A percentile compares a stretch with the other conserved stretches of the same genome.
Evolutionary conservation across 352 stramenopile genomes (phyloP).

Genomic region (Thraustochytrium sp.): DNA sequence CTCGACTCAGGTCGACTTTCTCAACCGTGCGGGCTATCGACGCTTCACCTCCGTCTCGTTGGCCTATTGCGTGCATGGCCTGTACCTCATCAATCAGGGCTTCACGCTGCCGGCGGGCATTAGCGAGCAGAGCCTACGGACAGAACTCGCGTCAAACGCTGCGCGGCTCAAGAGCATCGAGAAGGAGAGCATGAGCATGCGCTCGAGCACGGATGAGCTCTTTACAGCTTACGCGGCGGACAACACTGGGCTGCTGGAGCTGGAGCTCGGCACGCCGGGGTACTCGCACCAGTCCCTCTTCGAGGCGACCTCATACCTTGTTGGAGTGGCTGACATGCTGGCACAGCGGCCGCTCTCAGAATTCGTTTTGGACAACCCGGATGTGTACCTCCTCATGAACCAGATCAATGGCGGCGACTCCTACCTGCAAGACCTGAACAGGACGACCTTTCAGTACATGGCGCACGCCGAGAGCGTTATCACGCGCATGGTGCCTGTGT

Average conservation of each 20-base stretch:
- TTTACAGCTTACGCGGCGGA: neutral
- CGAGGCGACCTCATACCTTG: constrained; percentile 6
- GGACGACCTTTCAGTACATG: constrained; percentile 9
- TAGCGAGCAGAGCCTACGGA: neutral
- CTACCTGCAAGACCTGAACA: constrained; percentile 22
- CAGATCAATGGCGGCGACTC: constrained; percentile 3
- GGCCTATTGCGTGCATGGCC: neutral
- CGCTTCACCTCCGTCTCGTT: neutral
- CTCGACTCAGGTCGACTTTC: neutral
- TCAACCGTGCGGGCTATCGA: constrained; percentile 12
- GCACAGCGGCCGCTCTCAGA: neutral
- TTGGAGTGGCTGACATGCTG: neutral
- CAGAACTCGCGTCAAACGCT: neutral
- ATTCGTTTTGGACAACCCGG: neutral
- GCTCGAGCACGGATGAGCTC: neutral
- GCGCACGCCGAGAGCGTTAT: neutral
- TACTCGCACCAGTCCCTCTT: neutral
- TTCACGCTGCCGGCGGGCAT: neutral
- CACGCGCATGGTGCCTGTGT: neutral
- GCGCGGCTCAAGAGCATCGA: neutral
- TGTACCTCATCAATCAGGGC: neutral
- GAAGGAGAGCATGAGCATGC: neutral
- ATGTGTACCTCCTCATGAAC: constrained; percentile 25
- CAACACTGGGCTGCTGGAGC: neutral
- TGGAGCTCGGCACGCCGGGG: neutral